Evolutionary conservation across 2,329 filamentous ascomycete species (phyloP).

Genomic region (Alternaria consortialis): DNA sequence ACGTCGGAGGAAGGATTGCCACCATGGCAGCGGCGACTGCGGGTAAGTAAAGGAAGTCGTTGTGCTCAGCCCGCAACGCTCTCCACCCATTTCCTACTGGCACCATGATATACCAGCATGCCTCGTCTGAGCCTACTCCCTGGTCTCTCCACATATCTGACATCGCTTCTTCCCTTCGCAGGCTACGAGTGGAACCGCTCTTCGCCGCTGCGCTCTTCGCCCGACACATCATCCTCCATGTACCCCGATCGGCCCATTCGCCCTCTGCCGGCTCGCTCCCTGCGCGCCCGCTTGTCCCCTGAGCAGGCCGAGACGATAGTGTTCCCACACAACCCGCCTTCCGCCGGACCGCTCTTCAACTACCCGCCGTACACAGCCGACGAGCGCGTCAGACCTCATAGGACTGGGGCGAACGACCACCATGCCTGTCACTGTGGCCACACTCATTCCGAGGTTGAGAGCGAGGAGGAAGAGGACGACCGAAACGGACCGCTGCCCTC

Average conservation of each 20-base stretch:
- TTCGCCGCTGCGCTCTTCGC: constrained; percentile 53
- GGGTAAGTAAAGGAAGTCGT: constrained; percentile 46
- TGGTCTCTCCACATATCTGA: constrained; percentile 45
- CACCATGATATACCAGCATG: constrained; percentile 23
- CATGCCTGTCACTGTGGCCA: constrained; percentile 57
- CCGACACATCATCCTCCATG: constrained; percentile 80
- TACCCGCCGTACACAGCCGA: constrained; percentile 62
- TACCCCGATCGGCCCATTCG: constrained; percentile 93
- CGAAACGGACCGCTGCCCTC: constrained; percentile 52
- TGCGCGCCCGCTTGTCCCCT: constrained; percentile 86
- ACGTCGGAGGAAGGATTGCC: constrained; percentile 34
- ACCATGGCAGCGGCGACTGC: constrained; percentile 54
- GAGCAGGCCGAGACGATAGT: constrained; percentile 83
- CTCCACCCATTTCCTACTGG: constrained; percentile 33
- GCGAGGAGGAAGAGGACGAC: constrained; percentile 65
- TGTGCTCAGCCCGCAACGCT: constrained; percentile 32
- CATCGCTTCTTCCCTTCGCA: constrained; percentile 45
- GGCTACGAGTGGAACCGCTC: constrained; percentile 54
- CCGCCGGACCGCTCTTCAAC: constrained; percentile 77
- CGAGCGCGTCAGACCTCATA: constrained; percentile 40
- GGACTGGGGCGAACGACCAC: constrained; percentile 63
- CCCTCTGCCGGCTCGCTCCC: constrained; percentile 85
- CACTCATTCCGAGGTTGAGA: constrained; percentile 63
- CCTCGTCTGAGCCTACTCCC: constrained; percentile 30
- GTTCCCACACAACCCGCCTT: constrained; percentile 79